Evolutionary conservation across 352 stramenopile genomes (phyloP).

Genomic region (Blastocystis sp.): DNA sequence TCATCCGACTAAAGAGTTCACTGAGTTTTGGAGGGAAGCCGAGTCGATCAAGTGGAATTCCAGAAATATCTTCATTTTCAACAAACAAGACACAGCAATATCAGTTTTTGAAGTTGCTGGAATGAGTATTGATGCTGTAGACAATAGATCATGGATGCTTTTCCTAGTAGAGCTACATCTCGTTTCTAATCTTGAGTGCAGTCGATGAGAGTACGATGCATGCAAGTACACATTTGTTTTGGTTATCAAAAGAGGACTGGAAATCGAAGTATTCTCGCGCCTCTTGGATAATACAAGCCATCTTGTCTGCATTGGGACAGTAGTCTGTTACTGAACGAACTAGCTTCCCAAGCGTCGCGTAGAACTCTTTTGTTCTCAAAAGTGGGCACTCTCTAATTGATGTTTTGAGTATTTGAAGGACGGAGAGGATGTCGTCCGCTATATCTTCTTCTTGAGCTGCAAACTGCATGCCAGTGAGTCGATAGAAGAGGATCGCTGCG

Average conservation of each 20-base stretch:
- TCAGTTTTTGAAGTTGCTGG: background rate
- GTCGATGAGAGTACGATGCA: background rate
- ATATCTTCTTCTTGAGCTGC: background rate
- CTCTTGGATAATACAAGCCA: background rate
- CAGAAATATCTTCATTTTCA: background rate
- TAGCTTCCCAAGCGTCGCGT: background rate
- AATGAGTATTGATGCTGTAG: background rate
- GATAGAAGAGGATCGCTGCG: background rate
- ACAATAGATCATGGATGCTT: background rate
- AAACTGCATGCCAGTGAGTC: background rate
- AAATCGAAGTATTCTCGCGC: background rate
- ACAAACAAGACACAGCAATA: background rate
- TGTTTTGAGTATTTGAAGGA: background rate
- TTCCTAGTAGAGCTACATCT: background rate
- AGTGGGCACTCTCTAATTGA: background rate
- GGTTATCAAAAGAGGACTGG: background rate
- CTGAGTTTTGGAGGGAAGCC: background rate
- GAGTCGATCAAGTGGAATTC: background rate
- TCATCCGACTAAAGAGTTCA: background rate
- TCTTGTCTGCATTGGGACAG: background rate
- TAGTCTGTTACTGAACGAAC: background rate
- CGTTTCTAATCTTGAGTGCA: background rate
- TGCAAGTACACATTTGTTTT: background rate
- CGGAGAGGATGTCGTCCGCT: background rate
- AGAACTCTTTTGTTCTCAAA: background rate